Percentiles rank a stretch among this genome's conserved stretches.
These are phyloP conservation scores for Fraxinus sp. DNA, from an alignment of 305 asterid genomes.

Conservation along the genomic window DNA sequence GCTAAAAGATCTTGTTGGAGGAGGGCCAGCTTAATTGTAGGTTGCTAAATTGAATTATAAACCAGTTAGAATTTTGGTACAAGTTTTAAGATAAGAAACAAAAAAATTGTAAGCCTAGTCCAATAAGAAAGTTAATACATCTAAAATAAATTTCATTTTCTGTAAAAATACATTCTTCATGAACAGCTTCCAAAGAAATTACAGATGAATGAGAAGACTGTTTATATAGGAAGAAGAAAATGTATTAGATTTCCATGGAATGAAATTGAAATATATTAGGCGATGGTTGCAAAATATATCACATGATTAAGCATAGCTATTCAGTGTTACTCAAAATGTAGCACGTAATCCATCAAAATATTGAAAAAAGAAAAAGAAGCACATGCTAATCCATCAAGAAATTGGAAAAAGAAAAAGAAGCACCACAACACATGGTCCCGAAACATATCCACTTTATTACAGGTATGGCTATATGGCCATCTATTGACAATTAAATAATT, in stretches of 20 bases:
- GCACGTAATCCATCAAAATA: neutral
- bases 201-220: neutral
- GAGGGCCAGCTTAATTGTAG: neutral
- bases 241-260: neutral
- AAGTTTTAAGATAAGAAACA: neutral
- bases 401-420: conserved; percentile 9
- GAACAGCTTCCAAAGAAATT: neutral
- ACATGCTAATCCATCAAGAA: neutral
- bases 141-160: neutral
- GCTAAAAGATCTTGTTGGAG: neutral
- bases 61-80: neutral
- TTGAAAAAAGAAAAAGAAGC: too few relatives aligned
- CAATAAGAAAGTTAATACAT: neutral
- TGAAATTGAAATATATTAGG: conserved; percentile 8
- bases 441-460: neutral
- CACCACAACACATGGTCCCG: neutral
- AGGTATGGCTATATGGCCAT: conserved; percentile 7
- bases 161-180: neutral
- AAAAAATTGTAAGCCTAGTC: neutral
- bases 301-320: neutral
- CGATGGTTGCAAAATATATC: conserved; percentile 6
- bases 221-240: neutral
- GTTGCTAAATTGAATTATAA: neutral
- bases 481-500: conserved; percentile 7
- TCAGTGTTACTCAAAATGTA: neutral